Evolutionary conservation across 352 stramenopile genomes (phyloP), one percentile per base, ranked within the genome.

Genomic region (Lagenidium giganteum): DNA sequence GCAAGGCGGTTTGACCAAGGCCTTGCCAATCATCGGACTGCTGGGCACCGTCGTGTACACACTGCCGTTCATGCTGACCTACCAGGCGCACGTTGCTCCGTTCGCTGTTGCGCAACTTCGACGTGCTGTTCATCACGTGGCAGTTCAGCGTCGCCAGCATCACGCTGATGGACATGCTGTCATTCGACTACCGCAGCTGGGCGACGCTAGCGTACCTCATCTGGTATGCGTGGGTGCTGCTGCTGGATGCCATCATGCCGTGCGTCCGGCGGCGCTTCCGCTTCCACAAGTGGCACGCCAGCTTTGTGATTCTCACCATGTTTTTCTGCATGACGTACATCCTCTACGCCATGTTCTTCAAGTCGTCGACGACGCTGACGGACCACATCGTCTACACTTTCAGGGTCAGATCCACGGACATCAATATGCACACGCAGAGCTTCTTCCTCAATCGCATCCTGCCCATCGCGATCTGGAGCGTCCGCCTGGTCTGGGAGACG

Each of bases 401-500:
- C 22, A 3, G 8, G 1, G 16, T 47, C 12, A n/a, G n/a, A n/a
- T n/a, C n/a, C n/a, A 14, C 17, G 11, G 17, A 18, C 12, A n/a
- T n/a, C 11, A 20, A 42, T 13, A 2, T 55, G 8, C 30, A 30
- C n/a, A 35, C 32, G 14, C 42, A 47, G 47, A 47, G 47, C 26
- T 36, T 43, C 24, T 48, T 43, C 38, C 12, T 55, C 14, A 47
- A 55, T 35, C 37, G 47, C 24, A 48, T 42, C 30, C 36, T 47
- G 23, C 37, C 47, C 18, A 16, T 47, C 11, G 38, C 38, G 14
- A 24, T 48, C n/a, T 55, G 47, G 37, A 28, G 14, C 13, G n/a
- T 43, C 14, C 47, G 47, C 4, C 21, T 55, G 38, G 24, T 55
- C 18, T 47, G 47, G 47, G 47, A 47, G n/a, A n/a, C n/a, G n/a